These are phyloP conservation scores for Pyrrhoderma lamaoense DNA, from an alignment of 1,284 basidiomycete species.

Conservation along the genomic window DNA sequence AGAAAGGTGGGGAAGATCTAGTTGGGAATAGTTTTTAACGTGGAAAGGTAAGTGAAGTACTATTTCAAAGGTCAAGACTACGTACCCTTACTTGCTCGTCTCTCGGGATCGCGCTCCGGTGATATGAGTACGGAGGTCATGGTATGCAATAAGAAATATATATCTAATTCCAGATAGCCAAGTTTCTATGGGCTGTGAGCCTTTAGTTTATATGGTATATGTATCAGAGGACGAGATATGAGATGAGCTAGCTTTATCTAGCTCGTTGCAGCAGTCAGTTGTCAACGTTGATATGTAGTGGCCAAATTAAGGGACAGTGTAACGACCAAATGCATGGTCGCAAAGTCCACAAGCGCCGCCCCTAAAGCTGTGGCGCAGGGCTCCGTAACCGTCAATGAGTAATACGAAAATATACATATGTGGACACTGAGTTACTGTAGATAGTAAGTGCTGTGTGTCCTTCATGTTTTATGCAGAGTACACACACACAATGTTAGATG, in stretches of 20 bases:
- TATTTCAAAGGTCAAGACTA: not conserved
- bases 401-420: too few relatives aligned
- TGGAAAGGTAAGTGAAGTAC: not conserved
- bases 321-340: not conserved
- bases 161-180: not conserved
- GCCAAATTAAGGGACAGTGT: not conserved
- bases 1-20: slow-evolving; percentile 15
- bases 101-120: slow-evolving; percentile 13
- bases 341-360: too few relatives aligned
- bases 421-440: too few relatives aligned
- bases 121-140: slow-evolving; percentile 14
- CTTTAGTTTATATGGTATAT: too few relatives aligned
- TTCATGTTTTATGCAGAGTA: too few relatives aligned
- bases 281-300: not conserved
- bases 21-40: too few relatives aligned
- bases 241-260: not conserved
- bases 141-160: not conserved
- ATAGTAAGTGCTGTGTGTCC: too few relatives aligned
- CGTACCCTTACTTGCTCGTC: slow-evolving; percentile 12
- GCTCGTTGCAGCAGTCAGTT: not conserved
- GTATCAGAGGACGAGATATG: not conserved
- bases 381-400: too few relatives aligned
- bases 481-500: too few relatives aligned
- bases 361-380: too few relatives aligned
- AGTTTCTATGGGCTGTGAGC: too few relatives aligned